These are phyloP conservation scores for Neonectria coccinea DNA, from an alignment of 2,329 filamentous ascomycete genomes.

Conservation along the genomic window DNA sequence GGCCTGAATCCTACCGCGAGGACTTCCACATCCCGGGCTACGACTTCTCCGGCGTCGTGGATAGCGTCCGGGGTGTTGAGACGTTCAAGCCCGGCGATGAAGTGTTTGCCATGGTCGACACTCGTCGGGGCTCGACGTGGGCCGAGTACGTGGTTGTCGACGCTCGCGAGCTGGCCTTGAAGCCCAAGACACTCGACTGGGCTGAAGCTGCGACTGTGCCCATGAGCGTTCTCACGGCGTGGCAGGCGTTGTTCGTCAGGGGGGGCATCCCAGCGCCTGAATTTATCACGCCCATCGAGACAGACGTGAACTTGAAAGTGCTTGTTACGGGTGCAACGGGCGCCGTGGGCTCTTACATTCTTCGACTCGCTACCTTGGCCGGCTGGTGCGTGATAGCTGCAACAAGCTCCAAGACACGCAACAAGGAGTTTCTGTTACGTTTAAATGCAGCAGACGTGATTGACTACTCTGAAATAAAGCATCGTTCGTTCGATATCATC, in stretches of 20 bases:
- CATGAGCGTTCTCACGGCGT: slow-evolving; percentile 52
- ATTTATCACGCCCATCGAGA: slow-evolving; percentile 13
- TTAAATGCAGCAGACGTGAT: slow-evolving; percentile 46
- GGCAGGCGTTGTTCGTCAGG: slow-evolving; percentile 49
- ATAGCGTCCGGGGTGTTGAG: slow-evolving; percentile 19
- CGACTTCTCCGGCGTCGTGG: slow-evolving; percentile 32
- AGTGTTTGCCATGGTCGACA: slow-evolving; percentile 45
- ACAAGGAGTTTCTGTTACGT: slow-evolving; percentile 21
- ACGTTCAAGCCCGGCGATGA: slow-evolving; percentile 46
- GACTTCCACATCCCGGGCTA: slow-evolving; percentile 27
- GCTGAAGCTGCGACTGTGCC: slow-evolving; percentile 50
- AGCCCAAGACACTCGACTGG: slow-evolving; percentile 46
- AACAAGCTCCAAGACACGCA: slow-evolving; percentile 40
- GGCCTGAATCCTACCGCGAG: slow-evolving; percentile 30
- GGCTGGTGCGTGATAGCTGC: slow-evolving; percentile 49
- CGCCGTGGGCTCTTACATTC: slow-evolving; percentile 50
- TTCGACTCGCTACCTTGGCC: slow-evolving; percentile 50
- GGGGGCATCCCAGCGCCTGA: slow-evolving; percentile 29
- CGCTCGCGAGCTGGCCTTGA: slow-evolving; percentile 45
- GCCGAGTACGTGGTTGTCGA: slow-evolving; percentile 41
- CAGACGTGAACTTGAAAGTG: slow-evolving; percentile 29
- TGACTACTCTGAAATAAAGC: slow-evolving; percentile 29
- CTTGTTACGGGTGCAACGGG: slow-evolving; percentile 52
- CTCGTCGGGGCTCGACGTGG: slow-evolving; percentile 38
- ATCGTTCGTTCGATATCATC: slow-evolving; percentile 41